Conservation (phyloP, 2,329 filamentous ascomycete species). For the Aspergillus intermedius region DNA sequence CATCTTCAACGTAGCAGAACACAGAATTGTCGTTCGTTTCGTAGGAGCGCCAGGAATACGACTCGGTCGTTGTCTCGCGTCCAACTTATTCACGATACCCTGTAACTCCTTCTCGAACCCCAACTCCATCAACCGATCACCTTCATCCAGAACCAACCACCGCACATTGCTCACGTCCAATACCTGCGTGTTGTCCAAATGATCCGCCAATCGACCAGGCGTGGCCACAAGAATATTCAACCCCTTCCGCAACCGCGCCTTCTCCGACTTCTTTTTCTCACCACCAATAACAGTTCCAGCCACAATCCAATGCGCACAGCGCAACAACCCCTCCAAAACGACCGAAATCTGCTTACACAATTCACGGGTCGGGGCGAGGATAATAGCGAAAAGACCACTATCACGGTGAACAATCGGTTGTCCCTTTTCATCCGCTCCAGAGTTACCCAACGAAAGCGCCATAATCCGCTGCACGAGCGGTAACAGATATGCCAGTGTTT, state of each 20-base stretch:
- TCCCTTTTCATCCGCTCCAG: constrained; percentile 27
- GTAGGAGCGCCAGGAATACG: constrained; percentile 62
- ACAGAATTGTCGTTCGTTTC: constrained; percentile 76
- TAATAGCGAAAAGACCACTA: constrained; percentile 85
- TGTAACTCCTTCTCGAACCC: constrained; percentile 93
- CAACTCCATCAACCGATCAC: constrained; percentile 95
- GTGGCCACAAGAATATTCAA: constrained; percentile 95
- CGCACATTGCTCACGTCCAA: constrained; percentile 81
- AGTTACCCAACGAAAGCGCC: constrained; percentile 50
- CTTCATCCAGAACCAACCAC: constrained; percentile 93
- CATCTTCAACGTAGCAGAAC: constrained; percentile 97
- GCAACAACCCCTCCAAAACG: constrained; percentile 76
- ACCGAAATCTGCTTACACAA: constrained; percentile 87
- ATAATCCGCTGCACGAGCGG: constrained; percentile 87
- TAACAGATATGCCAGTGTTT: constrained; percentile 91
- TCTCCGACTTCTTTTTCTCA: constrained; percentile 74
- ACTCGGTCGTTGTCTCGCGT: constrained; percentile 57
- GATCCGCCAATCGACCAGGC: constrained; percentile 82
- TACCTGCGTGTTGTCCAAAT: constrained; percentile 84
- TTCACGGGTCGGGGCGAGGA: constrained; percentile 91
- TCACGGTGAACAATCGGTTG: constrained; percentile 64
- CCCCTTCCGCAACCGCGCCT: constrained; percentile 86
- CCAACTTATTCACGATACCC: constrained; percentile 74
- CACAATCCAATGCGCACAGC: constrained; percentile 91
- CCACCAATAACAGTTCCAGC: constrained; percentile 74